Conservation (phyloP, 1,284 basidiomycete genomes). For the Ustilago trichophora region DNA sequence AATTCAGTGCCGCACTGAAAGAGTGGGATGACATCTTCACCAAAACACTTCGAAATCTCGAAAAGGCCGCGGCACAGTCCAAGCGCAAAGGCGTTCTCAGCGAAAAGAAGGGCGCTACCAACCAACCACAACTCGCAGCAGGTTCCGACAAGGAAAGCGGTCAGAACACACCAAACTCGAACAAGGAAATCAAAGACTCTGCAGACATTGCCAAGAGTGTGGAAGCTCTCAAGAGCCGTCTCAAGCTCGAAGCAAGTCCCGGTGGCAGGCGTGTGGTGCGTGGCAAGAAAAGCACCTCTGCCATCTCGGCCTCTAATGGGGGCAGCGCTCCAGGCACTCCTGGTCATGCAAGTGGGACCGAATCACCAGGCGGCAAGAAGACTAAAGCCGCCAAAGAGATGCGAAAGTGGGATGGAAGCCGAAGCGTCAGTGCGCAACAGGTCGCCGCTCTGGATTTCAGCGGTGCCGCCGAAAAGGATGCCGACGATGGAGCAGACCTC, state of each 20-base stretch:
- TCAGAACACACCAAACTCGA: slow-evolving; percentile 37
- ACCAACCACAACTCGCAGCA: slow-evolving; percentile 22
- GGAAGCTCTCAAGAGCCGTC: slow-evolving; percentile 83
- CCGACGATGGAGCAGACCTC: slow-evolving; percentile 63
- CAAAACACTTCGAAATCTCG: slow-evolving; percentile 77
- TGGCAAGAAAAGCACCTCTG: slow-evolving; percentile 67
- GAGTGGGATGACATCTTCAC: slow-evolving; percentile 86
- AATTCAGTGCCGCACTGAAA: slow-evolving; percentile 77
- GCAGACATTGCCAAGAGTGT: slow-evolving; percentile 92
- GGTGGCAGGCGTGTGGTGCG: slow-evolving; percentile 70
- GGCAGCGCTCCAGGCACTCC: slow-evolving; percentile 70
- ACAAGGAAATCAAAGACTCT: slow-evolving; percentile 73
- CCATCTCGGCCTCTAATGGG: slow-evolving; percentile 63
- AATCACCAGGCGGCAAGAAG: slow-evolving; percentile 64
- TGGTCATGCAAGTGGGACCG: slow-evolving; percentile 31
- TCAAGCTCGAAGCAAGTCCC: slow-evolving; percentile 71
- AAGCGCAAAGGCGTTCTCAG: slow-evolving; percentile 47
- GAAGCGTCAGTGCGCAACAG: slow-evolving; percentile 79
- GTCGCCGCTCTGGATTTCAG: slow-evolving; percentile 89
- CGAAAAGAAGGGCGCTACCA: slow-evolving; percentile 37
- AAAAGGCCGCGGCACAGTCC: slow-evolving; percentile 74
- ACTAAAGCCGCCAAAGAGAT: slow-evolving; percentile 78
- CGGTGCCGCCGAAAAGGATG: slow-evolving; percentile 71
- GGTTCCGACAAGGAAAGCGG: slow-evolving; percentile 46
- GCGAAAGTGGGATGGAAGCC: slow-evolving; percentile 87